These are phyloP conservation scores for Nemania abortiva DNA, from an alignment of 2,329 filamentous ascomycete species.

Conservation along the genomic window DNA sequence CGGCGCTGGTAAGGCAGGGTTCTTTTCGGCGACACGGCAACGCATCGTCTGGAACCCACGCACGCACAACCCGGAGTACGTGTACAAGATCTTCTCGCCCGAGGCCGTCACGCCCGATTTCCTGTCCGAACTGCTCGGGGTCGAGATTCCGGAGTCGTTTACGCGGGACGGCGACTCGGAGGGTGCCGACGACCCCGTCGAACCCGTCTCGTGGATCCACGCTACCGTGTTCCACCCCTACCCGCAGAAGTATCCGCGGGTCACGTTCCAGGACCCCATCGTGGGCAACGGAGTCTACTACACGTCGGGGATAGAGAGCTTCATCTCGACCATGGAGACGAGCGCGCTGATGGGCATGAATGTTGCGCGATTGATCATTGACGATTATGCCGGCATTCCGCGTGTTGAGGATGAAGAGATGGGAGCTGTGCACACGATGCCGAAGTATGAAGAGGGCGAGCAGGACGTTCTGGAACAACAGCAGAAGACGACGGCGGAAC, in stretches of 20 bases:
- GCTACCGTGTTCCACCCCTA: constrained; percentile 86
- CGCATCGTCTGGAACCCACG: constrained; percentile 71
- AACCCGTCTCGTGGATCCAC: constrained; percentile 79
- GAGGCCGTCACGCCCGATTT: constrained; percentile 65
- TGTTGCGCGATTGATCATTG: constrained; percentile 76
- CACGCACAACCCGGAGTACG: constrained; percentile 64
- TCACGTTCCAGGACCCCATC: constrained; percentile 86
- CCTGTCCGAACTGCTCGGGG: constrained; percentile 64
- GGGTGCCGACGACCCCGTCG: constrained; percentile 52
- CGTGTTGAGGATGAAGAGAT: constrained; percentile 23
- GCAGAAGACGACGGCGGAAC: constrained; percentile 7
- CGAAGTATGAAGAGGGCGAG: constrained; percentile 31
- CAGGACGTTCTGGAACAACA: constrained; percentile 30
- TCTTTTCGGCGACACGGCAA: constrained; percentile 88
- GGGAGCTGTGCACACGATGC: constrained; percentile 4
- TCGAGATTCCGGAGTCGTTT: constrained; percentile 59
- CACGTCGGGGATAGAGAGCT: constrained; percentile 84
- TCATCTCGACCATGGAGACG: constrained; percentile 98
- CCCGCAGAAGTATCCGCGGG: constrained; percentile 83
- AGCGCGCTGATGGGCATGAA: constrained; percentile 92
- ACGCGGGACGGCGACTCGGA: constrained; percentile 37
- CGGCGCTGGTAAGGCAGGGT: constrained; percentile 78
- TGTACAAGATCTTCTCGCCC: constrained; percentile 76
- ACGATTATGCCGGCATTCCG: constrained; percentile 60
- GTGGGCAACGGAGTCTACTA: constrained; percentile 77